phyloP scores from a whole-genome alignment of 2,329 filamentous ascomycete genomes.

The Juglanconis sp. region DNA sequence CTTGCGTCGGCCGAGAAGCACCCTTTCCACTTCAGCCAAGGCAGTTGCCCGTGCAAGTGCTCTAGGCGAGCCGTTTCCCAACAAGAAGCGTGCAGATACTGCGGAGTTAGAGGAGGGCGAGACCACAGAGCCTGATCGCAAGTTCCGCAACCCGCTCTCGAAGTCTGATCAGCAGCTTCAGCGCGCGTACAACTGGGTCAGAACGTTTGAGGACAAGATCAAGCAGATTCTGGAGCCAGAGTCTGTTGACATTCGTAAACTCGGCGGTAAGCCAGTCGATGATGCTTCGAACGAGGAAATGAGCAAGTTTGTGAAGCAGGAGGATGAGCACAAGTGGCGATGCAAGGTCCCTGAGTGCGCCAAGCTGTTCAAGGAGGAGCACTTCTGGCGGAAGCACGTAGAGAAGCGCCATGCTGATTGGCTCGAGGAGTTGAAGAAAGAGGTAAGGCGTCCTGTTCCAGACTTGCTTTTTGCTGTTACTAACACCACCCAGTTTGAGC shows the following conservation, averaged over 20 bases:
- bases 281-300: conserved; percentile 87
- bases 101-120: conserved; percentile 63
- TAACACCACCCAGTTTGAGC: conserved; percentile 59
- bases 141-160: conserved; percentile 63
- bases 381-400: conserved; percentile 97
- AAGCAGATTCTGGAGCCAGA: conserved; percentile 89
- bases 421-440: conserved; percentile 74
- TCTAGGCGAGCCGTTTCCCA: conserved; percentile 76
- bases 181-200: conserved; percentile 97
- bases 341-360: conserved; percentile 95
- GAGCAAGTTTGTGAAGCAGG: conserved; percentile 86
- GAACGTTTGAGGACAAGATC: conserved; percentile 96
- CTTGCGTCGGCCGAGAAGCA: conserved; percentile 83
- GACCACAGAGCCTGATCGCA: conserved; percentile 66
- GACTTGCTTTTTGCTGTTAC: background rate
- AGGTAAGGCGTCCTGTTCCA: conserved; percentile 55
- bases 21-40: conserved; percentile 78
- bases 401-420: conserved; percentile 94
- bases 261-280: conserved; percentile 83
- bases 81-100: conserved; percentile 67
- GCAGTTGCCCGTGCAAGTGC: conserved; percentile 83
- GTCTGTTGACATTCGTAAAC: conserved; percentile 79
- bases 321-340: conserved; percentile 94
- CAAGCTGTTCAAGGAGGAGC: conserved; percentile 94
- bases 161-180: conserved; percentile 91